These are phyloP conservation scores for Lentithecium fluviatile DNA, from an alignment of 495 filamentous ascomycete species.

Conservation along the genomic window DNA sequence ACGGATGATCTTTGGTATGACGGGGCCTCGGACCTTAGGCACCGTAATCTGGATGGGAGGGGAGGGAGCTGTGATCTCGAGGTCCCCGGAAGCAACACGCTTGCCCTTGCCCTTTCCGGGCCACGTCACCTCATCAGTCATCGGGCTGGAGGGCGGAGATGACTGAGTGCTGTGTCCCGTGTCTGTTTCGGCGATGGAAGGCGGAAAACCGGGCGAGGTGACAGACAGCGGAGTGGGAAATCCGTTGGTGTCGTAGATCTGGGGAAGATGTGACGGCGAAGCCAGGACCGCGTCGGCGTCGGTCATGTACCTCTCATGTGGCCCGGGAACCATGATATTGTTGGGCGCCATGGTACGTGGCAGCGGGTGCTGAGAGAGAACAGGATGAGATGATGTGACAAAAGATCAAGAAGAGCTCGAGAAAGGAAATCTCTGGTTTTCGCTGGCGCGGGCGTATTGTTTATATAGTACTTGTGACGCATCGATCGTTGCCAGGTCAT, in stretches of 20 bases:
- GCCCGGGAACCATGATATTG: too few relatives aligned
- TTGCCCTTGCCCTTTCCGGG: neutral
- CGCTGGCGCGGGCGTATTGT: too few relatives aligned
- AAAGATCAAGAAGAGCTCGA: too few relatives aligned
- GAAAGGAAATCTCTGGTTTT: too few relatives aligned
- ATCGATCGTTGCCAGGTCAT: too few relatives aligned
- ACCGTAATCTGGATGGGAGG: neutral
- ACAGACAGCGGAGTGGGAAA: neutral
- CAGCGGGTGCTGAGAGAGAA: too few relatives aligned
- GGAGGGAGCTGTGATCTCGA: neutral
- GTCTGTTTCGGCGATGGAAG: neutral
- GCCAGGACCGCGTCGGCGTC: too few relatives aligned
- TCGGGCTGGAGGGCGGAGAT: neutral
- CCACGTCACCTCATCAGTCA: neutral
- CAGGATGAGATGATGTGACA: too few relatives aligned
- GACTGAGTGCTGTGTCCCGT: neutral
- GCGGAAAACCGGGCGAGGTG: constrained; percentile 1
- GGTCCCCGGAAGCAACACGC: neutral
- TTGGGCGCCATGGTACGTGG: too few relatives aligned
- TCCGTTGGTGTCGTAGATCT: neutral
- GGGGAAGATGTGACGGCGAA: too few relatives aligned
- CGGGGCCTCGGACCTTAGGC: neutral
- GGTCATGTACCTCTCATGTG: too few relatives aligned
- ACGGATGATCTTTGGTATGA: neutral
- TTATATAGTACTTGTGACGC: too few relatives aligned